A percentile compares a stretch with the other conserved stretches of the same genome.
These are phyloP conservation scores for Paraphoma chrysanthemicola DNA, from an alignment of 2,329 filamentous ascomycete genomes.

Conservation along the genomic window DNA sequence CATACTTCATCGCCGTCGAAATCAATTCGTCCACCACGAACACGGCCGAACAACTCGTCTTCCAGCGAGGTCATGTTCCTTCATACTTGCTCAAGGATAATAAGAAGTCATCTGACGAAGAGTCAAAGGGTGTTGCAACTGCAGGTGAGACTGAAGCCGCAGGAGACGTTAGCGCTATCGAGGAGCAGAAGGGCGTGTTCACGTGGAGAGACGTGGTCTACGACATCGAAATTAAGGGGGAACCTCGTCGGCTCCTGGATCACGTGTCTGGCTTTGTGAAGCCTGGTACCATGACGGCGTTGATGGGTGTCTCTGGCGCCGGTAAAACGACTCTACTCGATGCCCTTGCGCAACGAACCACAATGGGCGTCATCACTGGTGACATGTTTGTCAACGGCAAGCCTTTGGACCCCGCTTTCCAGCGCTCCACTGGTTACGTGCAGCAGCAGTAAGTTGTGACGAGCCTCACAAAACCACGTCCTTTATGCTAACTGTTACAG, in stretches of 20 bases:
- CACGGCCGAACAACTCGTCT: constrained; percentile 74
- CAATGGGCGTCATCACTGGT: constrained; percentile 48
- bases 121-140: constrained; percentile 36
- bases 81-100: constrained; percentile 45
- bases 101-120: constrained; percentile 43
- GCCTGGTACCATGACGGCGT: constrained; percentile 57
- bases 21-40: constrained; percentile 68
- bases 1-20: constrained; percentile 71
- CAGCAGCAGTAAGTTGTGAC: constrained; percentile 41
- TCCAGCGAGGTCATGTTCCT: constrained; percentile 56
- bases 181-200: constrained; percentile 52
- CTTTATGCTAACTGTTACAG: constrained; percentile 9
- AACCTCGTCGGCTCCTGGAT: constrained; percentile 60
- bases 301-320: constrained; percentile 49
- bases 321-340: constrained; percentile 50
- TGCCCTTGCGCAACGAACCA: constrained; percentile 42
- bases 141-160: constrained; percentile 39
- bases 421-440: constrained; percentile 49
- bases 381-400: constrained; percentile 50
- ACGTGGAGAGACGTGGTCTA: constrained; percentile 46
- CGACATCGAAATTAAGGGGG: constrained; percentile 50
- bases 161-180: constrained; percentile 48
- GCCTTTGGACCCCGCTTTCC: constrained; percentile 43
- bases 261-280: constrained; percentile 63
- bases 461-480: background rate